Percentiles rank a stretch among this genome's conserved stretches.
These are phyloP conservation scores for Amyloporia xantha DNA, from an alignment of 768 basidiomycete genomes.

Conservation along the genomic window DNA sequence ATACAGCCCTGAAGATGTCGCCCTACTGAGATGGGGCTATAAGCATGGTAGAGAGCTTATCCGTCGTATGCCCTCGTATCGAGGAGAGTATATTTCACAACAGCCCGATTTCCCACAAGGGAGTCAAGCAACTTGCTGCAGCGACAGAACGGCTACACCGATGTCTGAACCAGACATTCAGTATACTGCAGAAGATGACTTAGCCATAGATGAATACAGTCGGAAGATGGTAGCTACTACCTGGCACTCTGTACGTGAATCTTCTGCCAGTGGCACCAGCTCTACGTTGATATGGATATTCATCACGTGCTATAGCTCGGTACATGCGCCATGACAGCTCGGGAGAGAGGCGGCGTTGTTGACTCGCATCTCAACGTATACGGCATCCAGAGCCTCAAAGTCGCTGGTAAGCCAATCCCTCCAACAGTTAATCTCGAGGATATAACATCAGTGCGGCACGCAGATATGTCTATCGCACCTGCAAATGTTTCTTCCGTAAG, in stretches of 20 bases:
- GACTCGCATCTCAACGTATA: slow-evolving; percentile 57
- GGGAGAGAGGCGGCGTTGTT: slow-evolving; percentile 54
- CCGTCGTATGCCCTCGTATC: slow-evolving; percentile 43
- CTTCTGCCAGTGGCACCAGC: slow-evolving; percentile 50
- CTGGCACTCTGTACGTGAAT: slow-evolving; percentile 26
- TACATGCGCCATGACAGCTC: slow-evolving; percentile 64
- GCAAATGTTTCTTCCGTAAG: slow-evolving; percentile 2
- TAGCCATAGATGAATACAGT: slow-evolving; percentile 26
- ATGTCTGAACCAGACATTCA: slow-evolving; percentile 25
- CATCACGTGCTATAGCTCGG: slow-evolving; percentile 36
- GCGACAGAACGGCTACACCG: slow-evolving; percentile 13
- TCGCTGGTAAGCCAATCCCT: slow-evolving; percentile 36
- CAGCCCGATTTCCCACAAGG: slow-evolving; percentile 27
- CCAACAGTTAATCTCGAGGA: not conserved
- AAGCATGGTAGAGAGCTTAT: slow-evolving; percentile 48
- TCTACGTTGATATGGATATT: slow-evolving; percentile 5
- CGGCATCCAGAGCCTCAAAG: slow-evolving; percentile 48
- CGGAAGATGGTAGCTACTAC: slow-evolving; percentile 22
- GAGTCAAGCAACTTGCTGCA: slow-evolving; percentile 23
- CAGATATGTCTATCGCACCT: slow-evolving; percentile 5
- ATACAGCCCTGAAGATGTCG: slow-evolving; percentile 31
- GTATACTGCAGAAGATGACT: slow-evolving; percentile 30
- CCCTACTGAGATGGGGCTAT: slow-evolving; percentile 42
- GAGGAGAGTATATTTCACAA: slow-evolving; percentile 23
- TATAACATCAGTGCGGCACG: not conserved